phyloP scores from a whole-genome alignment of 805 yeast genomes.

The Ogataea trehalophila region DNA sequence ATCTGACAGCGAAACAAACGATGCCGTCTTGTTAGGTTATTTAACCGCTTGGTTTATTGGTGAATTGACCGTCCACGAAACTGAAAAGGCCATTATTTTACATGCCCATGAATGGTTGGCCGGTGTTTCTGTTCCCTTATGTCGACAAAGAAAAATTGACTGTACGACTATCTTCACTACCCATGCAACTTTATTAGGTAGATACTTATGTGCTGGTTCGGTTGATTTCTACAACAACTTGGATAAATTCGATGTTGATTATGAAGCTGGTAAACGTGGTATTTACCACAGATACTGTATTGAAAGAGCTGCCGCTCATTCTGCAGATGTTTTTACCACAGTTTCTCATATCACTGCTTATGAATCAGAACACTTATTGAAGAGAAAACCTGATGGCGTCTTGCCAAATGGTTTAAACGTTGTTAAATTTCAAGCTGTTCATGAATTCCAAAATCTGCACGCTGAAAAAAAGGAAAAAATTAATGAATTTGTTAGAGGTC shows the following conservation, averaged over 20 bases:
- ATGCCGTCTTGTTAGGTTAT: slow-evolving; percentile 89
- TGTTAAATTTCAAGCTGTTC: slow-evolving; percentile 94
- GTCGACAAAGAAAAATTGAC: slow-evolving; percentile 87
- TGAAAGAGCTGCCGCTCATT: slow-evolving; percentile 93
- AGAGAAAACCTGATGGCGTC: slow-evolving; percentile 96
- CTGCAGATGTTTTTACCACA: slow-evolving; percentile 95
- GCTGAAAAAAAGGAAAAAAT: slow-evolving; percentile 87
- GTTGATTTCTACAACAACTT: slow-evolving; percentile 94
- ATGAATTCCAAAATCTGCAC: slow-evolving; percentile 95
- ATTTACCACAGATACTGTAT: slow-evolving; percentile 96
- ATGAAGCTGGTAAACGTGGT: slow-evolving; percentile 97
- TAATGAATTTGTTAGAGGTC: slow-evolving; percentile 93
- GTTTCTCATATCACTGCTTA: slow-evolving; percentile 97
- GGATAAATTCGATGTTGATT: slow-evolving; percentile 85
- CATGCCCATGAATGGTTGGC: slow-evolving; percentile 99
- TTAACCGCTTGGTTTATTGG: slow-evolving; percentile 97
- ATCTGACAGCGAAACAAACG: slow-evolving; percentile 82
- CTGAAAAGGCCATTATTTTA: slow-evolving; percentile 82
- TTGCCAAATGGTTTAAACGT: slow-evolving; percentile 95
- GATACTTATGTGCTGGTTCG: slow-evolving; percentile 94
- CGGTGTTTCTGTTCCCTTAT: slow-evolving; percentile 89
- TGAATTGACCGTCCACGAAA: slow-evolving; percentile 80
- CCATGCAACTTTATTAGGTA: slow-evolving; percentile 92
- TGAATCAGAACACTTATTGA: slow-evolving; percentile 87
- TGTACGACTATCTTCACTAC: slow-evolving; percentile 95